These are phyloP conservation scores for Zygoascus hellenicus DNA, from an alignment of 1,139 yeast genomes.

Conservation along the genomic window DNA sequence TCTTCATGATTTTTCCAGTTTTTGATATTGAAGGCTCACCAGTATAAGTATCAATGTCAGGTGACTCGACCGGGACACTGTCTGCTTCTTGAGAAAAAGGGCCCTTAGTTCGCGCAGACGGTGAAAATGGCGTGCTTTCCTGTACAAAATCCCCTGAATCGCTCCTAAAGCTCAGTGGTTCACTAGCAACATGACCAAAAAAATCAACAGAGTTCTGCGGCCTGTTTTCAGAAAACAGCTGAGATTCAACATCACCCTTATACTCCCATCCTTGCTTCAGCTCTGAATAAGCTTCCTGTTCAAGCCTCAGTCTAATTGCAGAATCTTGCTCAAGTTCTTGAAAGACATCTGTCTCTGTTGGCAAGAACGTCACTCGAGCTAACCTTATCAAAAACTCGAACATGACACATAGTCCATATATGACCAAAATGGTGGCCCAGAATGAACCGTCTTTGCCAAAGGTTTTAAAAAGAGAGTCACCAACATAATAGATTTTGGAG, in stretches of 20 bases:
- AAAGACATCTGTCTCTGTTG: slow-evolving; percentile 75
- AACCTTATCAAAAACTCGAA: slow-evolving; percentile 63
- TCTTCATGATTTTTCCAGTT: slow-evolving; percentile 25
- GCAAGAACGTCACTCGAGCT: slow-evolving; percentile 49
- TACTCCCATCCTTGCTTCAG: slow-evolving; percentile 69
- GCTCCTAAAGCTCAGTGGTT: not conserved
- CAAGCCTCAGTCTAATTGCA: slow-evolving; percentile 62
- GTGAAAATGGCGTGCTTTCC: not conserved
- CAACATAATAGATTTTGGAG: slow-evolving; percentile 65
- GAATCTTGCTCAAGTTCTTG: slow-evolving; percentile 68
- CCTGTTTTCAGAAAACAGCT: not conserved
- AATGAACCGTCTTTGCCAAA: slow-evolving; percentile 78
- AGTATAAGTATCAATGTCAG: not conserved
- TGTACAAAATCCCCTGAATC: slow-evolving; percentile 3
- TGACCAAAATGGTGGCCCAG: slow-evolving; percentile 71
- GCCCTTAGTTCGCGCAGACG: not conserved
- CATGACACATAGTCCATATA: slow-evolving; percentile 49
- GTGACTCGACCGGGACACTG: slow-evolving; percentile 43
- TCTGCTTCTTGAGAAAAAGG: not conserved
- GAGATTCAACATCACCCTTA: slow-evolving; percentile 14
- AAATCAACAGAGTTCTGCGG: not conserved
- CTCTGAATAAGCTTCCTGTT: slow-evolving; percentile 64
- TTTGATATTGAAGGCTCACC: slow-evolving; percentile 28
- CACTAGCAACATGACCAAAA: slow-evolving; percentile 2
- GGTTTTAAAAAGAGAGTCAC: slow-evolving; percentile 55